phyloP scores from a whole-genome alignment of 176 grass and related monocot species.

The Triticum turgidum region DNA sequence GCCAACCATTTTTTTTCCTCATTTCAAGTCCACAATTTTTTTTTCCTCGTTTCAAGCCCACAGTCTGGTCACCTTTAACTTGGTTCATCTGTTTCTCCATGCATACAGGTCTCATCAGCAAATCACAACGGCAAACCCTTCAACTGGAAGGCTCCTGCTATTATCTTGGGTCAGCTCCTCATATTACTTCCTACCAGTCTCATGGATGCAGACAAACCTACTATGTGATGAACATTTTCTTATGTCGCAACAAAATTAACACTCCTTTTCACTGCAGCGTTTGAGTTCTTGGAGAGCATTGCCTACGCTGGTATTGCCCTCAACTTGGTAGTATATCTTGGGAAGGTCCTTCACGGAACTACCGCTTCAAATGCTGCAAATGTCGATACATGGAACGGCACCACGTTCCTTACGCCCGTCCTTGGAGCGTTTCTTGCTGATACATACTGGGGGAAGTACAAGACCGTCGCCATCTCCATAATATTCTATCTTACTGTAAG shows the following conservation, averaged over 20 bases:
- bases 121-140: conserved; percentile 36
- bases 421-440: conserved; percentile 86
- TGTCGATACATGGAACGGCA: conserved; percentile 78
- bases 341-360: conserved; percentile 70
- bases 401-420: conserved; percentile 71
- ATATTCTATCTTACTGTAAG: conserved; percentile 79
- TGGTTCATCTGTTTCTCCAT: neutral
- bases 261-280: conserved; percentile 29
- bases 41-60: neutral
- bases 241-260: neutral
- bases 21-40: neutral
- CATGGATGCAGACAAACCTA: neutral
- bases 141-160: conserved; percentile 67
- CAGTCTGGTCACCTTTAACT: neutral
- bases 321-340: conserved; percentile 86
- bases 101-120: conserved; percentile 40
- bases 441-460: conserved; percentile 91
- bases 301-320: conserved; percentile 72
- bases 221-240: neutral
- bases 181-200: neutral
- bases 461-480: conserved; percentile 59
- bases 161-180: conserved; percentile 66
- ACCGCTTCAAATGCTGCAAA: conserved; percentile 76
- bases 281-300: conserved; percentile 87
- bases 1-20: neutral